A percentile compares a stretch with the other conserved stretches of the same genome.
phyloP scores from a whole-genome alignment of 1,284 basidiomycete genomes.

The Leccinum pachyderme region DNA sequence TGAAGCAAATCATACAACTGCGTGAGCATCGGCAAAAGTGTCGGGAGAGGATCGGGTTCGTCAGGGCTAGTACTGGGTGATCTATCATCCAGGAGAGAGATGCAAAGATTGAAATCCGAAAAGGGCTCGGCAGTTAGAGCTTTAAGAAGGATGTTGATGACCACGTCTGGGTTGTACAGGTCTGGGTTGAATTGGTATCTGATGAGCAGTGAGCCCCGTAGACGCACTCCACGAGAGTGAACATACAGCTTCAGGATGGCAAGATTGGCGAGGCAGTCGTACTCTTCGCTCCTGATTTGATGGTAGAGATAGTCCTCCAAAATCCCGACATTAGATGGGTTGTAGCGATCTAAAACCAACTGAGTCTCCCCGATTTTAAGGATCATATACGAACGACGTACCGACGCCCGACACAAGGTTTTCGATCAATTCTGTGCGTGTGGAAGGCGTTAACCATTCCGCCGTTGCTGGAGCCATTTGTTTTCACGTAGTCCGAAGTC shows the following conservation, averaged over 20 bases:
- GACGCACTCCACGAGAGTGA: background rate
- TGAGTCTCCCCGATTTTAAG: slow-evolving; percentile 10
- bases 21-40: slow-evolving; percentile 74
- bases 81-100: slow-evolving; percentile 85
- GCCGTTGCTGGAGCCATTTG: slow-evolving; percentile 42
- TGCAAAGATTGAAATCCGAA: slow-evolving; percentile 92
- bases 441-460: slow-evolving; percentile 68
- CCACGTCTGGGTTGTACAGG: slow-evolving; percentile 89
- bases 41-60: slow-evolving; percentile 76
- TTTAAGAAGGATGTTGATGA: slow-evolving; percentile 94
- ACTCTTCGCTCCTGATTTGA: slow-evolving; percentile 87
- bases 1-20: slow-evolving; percentile 76
- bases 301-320: slow-evolving; percentile 94
- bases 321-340: slow-evolving; percentile 88
- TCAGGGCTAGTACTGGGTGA: slow-evolving; percentile 59
- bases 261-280: slow-evolving; percentile 91
- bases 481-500: slow-evolving; percentile 9
- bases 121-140: slow-evolving; percentile 79
- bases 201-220: slow-evolving; percentile 11
- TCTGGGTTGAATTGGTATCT: slow-evolving; percentile 97
- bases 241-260: slow-evolving; percentile 81
- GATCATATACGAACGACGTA: slow-evolving; percentile 39
- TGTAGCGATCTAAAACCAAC: slow-evolving; percentile 78
- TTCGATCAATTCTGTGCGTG: slow-evolving; percentile 82
- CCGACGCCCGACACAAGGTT: slow-evolving; percentile 91